Conservation (phyloP, 352 stramenopile genomes). For the Globisporangium takayamanum region DNA sequence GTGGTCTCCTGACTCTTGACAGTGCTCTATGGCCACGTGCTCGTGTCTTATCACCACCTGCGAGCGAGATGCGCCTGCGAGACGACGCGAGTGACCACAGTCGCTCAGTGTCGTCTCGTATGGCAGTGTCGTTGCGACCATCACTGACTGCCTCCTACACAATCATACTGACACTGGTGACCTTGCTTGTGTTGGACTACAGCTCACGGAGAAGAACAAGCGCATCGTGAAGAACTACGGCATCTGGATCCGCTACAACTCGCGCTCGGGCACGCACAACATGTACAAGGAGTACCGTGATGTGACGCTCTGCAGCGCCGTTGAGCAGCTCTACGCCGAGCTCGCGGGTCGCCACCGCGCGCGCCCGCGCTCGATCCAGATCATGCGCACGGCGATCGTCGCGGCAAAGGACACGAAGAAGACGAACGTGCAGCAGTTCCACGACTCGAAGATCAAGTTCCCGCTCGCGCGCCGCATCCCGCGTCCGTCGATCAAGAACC, state of each 20-base stretch:
- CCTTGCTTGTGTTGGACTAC: constrained; percentile 7
- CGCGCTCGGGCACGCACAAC: constrained; percentile 99
- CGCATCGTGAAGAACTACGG: constrained; percentile 99
- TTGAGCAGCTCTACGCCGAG: constrained; percentile 99
- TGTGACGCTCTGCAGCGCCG: constrained; percentile 94
- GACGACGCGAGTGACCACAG: too few relatives aligned
- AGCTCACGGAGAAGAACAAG: constrained; percentile 98
- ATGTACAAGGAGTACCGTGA: constrained; percentile 99
- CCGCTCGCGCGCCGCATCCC: constrained; percentile 95
- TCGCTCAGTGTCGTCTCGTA: not conserved
- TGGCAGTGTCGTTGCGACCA: not conserved
- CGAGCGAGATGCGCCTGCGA: too few relatives aligned
- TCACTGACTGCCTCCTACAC: not conserved
- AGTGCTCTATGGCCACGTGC: too few relatives aligned
- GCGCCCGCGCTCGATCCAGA: constrained; percentile 98
- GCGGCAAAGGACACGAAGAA: constrained; percentile 95
- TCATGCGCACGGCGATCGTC: constrained; percentile 97
- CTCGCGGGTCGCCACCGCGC: constrained; percentile 97
- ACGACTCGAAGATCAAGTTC: constrained; percentile 97
- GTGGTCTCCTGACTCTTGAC: too few relatives aligned
- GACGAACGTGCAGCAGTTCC: constrained; percentile 96
- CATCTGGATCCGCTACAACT: constrained; percentile 99
- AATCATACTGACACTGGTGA: not conserved
- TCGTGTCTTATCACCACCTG: too few relatives aligned
- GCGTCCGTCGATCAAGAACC: constrained; percentile 92